Evolutionary conservation across 2,329 filamentous ascomycete species (phyloP), one percentile per base, ranked within the genome.

Genomic region (Arthrobotrys sphaeroides): DNA sequence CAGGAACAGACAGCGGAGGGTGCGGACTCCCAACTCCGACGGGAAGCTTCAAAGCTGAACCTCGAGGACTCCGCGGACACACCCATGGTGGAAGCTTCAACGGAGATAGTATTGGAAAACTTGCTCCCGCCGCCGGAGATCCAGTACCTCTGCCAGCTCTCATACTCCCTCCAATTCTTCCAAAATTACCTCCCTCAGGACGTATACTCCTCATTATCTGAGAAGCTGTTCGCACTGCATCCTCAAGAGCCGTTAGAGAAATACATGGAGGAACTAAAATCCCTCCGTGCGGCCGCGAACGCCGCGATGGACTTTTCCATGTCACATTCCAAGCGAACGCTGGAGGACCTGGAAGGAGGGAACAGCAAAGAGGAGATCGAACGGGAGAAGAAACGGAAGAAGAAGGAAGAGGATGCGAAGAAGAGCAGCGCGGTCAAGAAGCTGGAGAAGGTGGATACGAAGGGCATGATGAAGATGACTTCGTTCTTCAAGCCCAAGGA

Each of bases 391-490:
- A 94, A 91, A 84, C 86, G 90, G 45, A 94, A 90, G 82, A 89
- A 90, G 83, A 93, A 97, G 59, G 94, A 97, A 77, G 94, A 97
- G 73, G 94, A 97, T 73, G 91, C 90, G 84, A 90, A 88, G 82
- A 94, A 90, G 83, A 95, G 91, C 77, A 86, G 89, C 26, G 94
- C 89, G 0, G 88, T 97, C 0, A 90, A 89, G 81, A 87, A 94
- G 53, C 82, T 99, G 80, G 91, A 91, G 82, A 99, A 98, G 84
- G 94, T 94, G 53, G 91, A 98, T 83, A 94, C 91, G 0, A 88
- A 84, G 20, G 95, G 95, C 0, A 99, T 99, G 95, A 95, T 91
- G 87, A 99, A 98, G 85, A 88, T 99, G 87, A 97, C 92, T 81
- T 88, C 90, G 77, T 99, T 99, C 84, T 99, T 99, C 82, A 89